Evolutionary conservation across 1,284 basidiomycete genomes (phyloP), one percentile per base, ranked within the genome.

Genomic region (Sporisorium scitamineum): DNA sequence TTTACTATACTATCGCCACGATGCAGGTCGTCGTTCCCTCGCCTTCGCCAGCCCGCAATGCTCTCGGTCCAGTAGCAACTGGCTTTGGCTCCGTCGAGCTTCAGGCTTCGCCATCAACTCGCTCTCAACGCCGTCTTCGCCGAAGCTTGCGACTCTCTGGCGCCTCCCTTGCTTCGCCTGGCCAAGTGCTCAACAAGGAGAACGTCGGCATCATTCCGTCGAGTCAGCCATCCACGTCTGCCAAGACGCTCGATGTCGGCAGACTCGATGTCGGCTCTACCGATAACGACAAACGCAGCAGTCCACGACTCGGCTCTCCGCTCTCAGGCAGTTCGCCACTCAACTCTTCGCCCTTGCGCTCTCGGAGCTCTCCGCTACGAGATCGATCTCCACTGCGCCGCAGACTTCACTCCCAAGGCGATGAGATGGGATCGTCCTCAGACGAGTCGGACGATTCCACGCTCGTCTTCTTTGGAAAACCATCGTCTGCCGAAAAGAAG

Each of bases 391-490:
- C 63, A 16, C 26, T 58, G 34, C 63, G 63, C 10, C 62, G 69
- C 26, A 29, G 47, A 11, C 18, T 45, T 3, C 16, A 41, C 18
- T 16, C 51, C 13, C 62, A 45, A 10, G 44, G 45, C 47, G 59
- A 71, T 48, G 63, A 62, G 27, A 47, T 62, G 16, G 31, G 24
- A 9, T 75, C 67, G 1, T 75, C 72, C 14, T 62, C 59, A 16
- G 62, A 75, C 41, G 72, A 70, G 42, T 70, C 72, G 6, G 74
- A 76, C 37, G 74, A 62, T 20, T 72, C 70, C 13, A 50, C 44
- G 6, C 55, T 74, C 16, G 76, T 78, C 55, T 78, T 75, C 60
- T 78, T 78, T 24, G 76, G 76, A 13, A 65, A 63, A 44, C 76
- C 76, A 1, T 72, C 76, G 1, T 71, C 68, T 13, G 70, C 69